A percentile compares a stretch with the other conserved stretches of the same genome.
phyloP scores from a whole-genome alignment of 2,329 filamentous ascomycete genomes.

The Gyromitra esculenta region DNA sequence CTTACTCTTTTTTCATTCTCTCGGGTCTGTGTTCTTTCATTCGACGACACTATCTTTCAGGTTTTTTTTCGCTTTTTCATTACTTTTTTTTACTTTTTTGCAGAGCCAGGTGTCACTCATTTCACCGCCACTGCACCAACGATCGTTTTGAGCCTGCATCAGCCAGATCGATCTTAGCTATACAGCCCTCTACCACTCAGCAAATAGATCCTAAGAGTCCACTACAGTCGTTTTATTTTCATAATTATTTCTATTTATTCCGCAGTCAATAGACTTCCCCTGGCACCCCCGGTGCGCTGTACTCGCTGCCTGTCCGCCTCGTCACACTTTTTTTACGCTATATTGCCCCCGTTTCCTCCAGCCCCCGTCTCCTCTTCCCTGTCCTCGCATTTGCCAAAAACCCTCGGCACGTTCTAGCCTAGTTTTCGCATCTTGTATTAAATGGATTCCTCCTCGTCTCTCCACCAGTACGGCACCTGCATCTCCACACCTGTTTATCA shows the following conservation, averaged over 20 bases:
- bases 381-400: constrained; percentile 29
- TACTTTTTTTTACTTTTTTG: constrained; percentile 36
- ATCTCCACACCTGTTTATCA: constrained; percentile 42
- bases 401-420: constrained; percentile 33
- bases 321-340: constrained; percentile 31
- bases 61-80: constrained; percentile 35
- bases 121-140: constrained; percentile 50
- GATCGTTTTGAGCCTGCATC: constrained; percentile 35
- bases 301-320: constrained; percentile 35
- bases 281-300: constrained; percentile 40
- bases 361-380: constrained; percentile 34
- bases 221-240: constrained; percentile 25
- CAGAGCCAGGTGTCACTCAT: constrained; percentile 52
- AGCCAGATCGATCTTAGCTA: constrained; percentile 24
- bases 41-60: constrained; percentile 22
- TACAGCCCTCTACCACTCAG: constrained; percentile 31
- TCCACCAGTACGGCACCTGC: constrained; percentile 46
- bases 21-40: constrained; percentile 36
- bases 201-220: constrained; percentile 13
- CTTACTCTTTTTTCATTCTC: constrained; percentile 39
- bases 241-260: constrained; percentile 40
- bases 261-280: constrained; percentile 27
- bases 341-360: background rate
- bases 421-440: constrained; percentile 39
- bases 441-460: constrained; percentile 47